Percentiles rank a stretch among this genome's conserved stretches.
phyloP scores from a whole-genome alignment of 768 basidiomycete genomes.

The Leccinum variicolor region DNA sequence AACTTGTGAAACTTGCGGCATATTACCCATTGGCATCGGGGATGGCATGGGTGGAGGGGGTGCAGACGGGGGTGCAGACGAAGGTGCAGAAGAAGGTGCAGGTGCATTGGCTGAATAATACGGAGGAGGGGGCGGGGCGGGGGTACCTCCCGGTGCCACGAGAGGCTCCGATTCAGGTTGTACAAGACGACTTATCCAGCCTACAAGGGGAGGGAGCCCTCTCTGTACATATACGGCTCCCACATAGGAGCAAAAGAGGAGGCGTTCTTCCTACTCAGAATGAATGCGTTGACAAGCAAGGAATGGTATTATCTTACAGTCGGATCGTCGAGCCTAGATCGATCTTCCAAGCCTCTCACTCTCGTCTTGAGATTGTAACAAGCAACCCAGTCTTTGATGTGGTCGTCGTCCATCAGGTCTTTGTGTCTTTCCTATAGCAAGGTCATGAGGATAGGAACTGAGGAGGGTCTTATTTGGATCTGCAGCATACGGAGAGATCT shows the following conservation, averaged over 20 bases:
- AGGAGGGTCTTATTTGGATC: neutral
- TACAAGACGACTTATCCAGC: slow-evolving; percentile 59
- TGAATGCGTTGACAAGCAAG: slow-evolving; percentile 1
- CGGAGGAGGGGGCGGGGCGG: slow-evolving; percentile 23
- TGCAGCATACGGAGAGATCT: slow-evolving; percentile 42
- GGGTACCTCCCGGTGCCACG: slow-evolving; percentile 14
- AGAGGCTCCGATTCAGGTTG: slow-evolving; percentile 40
- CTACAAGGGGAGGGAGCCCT: slow-evolving; percentile 46
- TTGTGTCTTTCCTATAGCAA: slow-evolving; percentile 20
- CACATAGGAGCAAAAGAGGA: slow-evolving; percentile 58
- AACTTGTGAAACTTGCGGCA: slow-evolving; percentile 26
- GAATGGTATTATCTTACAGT: slow-evolving; percentile 23
- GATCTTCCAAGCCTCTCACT: slow-evolving; percentile 44
- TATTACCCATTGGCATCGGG: slow-evolving; percentile 13
- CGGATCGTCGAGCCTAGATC: slow-evolving; percentile 34
- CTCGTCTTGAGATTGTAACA: slow-evolving; percentile 51
- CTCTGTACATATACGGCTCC: slow-evolving; percentile 64
- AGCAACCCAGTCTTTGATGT: slow-evolving; percentile 47
- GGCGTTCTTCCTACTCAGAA: slow-evolving; percentile 47
- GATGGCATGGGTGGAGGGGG: slow-evolving; percentile 24
- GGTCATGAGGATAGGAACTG: neutral
- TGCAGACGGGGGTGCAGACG: slow-evolving; percentile 8
- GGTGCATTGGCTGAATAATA: slow-evolving; percentile 20
- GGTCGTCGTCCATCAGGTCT: slow-evolving; percentile 35
- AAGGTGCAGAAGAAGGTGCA: slow-evolving; percentile 7